Conservation (phyloP, 164 flowering plant species). For the Vitis labrusca region DNA sequence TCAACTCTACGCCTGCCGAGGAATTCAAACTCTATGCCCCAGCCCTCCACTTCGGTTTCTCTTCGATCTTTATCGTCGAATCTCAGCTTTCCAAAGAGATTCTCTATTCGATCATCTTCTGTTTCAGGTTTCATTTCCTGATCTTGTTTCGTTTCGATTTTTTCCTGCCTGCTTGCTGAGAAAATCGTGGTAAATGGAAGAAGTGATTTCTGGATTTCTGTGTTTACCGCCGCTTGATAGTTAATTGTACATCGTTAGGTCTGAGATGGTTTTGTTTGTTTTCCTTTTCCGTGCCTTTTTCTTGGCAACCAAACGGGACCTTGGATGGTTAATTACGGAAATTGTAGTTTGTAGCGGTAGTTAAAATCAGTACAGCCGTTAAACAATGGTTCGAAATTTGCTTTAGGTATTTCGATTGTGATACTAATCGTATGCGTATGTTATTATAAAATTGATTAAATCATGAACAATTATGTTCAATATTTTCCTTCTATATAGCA, state of each 20-base stretch:
- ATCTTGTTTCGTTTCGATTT: background rate
- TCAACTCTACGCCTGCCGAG: slow-evolving; percentile 18
- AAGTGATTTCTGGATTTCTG: background rate
- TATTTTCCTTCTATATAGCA: too few species aligned
- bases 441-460: too few species aligned
- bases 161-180: background rate
- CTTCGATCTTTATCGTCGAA: slow-evolving; percentile 30
- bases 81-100: slow-evolving; percentile 30
- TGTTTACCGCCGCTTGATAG: background rate
- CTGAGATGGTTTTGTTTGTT: background rate
- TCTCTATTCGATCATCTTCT: slow-evolving; percentile 50
- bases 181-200: background rate
- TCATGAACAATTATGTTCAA: too few species aligned
- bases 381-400: too few species aligned
- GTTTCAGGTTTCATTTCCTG: slow-evolving; percentile 34
- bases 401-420: too few species aligned
- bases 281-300: too few species aligned
- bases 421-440: too few species aligned
- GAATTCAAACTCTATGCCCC: slow-evolving; percentile 2
- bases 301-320: too few species aligned
- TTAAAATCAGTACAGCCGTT: too few species aligned
- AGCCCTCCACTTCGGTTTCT: slow-evolving; percentile 31
- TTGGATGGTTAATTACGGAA: too few species aligned
- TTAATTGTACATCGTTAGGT: too few species aligned
- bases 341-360: too few species aligned